Conservation (phyloP, 2,329 filamentous ascomycete genomes). For the Epichloe typhina region DNA sequence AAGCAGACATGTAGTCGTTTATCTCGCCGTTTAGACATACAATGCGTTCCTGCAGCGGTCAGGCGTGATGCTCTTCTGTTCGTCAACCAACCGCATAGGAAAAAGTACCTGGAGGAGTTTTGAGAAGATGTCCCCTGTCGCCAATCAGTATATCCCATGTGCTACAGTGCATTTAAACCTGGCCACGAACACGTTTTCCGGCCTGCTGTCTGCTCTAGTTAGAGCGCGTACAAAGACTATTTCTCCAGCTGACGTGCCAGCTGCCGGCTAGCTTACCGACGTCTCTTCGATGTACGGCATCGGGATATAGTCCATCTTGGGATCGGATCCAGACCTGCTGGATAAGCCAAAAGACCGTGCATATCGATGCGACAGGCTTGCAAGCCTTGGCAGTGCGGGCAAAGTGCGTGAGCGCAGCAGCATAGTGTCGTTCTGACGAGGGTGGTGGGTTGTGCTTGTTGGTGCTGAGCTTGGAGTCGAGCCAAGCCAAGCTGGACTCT, state of each 20-base stretch:
- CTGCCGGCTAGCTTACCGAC: conserved; percentile 18
- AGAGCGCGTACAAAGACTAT: conserved; percentile 9
- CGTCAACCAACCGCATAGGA: not conserved
- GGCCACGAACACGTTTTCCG: conserved; percentile 57
- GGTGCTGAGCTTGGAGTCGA: not conserved
- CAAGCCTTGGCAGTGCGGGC: conserved; percentile 16
- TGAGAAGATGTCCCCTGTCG: conserved; percentile 69
- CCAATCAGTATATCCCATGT: conserved; percentile 8
- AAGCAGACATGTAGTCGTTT: conserved; percentile 81
- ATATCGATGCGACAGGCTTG: conserved; percentile 19
- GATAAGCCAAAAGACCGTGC: conserved; percentile 31
- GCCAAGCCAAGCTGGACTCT: not conserved
- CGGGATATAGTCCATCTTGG: conserved; percentile 31
- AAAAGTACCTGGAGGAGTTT: conserved; percentile 54
- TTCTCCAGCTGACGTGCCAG: not conserved
- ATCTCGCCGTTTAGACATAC: conserved; percentile 87
- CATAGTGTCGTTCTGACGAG: conserved; percentile 11
- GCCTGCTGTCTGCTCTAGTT: conserved; percentile 49
- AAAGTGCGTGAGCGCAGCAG: conserved; percentile 18
- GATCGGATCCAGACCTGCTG: conserved; percentile 15
- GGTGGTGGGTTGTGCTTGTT: conserved; percentile 1
- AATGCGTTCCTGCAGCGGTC: conserved; percentile 60
- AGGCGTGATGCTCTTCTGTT: conserved; percentile 3
- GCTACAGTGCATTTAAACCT: no score
- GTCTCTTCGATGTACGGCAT: conserved; percentile 44